Evolutionary conservation across 768 basidiomycete species (phyloP).

Genomic region (Mycena venus): DNA sequence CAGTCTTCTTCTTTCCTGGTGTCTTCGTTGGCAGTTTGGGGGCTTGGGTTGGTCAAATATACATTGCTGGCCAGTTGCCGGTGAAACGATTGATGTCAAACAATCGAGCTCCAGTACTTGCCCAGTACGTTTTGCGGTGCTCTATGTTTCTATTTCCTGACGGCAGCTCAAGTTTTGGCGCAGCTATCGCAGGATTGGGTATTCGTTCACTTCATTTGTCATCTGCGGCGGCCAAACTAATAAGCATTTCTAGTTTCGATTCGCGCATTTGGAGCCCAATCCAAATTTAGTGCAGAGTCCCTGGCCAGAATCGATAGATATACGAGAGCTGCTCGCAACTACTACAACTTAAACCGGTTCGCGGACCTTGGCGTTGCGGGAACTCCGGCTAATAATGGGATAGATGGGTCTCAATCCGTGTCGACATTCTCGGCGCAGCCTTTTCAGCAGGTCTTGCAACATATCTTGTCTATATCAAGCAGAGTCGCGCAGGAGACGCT

Average conservation of each 20-base stretch:
- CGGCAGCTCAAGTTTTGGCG: constrained; percentile 47
- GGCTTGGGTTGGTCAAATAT: constrained; percentile 37
- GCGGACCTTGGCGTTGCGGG: constrained; percentile 12
- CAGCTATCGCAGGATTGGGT: constrained; percentile 58
- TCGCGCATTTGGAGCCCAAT: constrained; percentile 63
- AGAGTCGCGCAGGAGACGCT: constrained; percentile 44
- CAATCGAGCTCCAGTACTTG: constrained; percentile 39
- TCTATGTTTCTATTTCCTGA: constrained; percentile 29
- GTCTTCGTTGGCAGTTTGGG: constrained; percentile 35
- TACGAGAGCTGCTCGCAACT: constrained; percentile 33
- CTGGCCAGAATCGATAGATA: no score
- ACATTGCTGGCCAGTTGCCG: constrained; percentile 42
- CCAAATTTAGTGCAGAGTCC: constrained; percentile 49
- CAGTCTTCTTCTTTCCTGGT: constrained; percentile 47
- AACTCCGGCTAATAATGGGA: constrained; percentile 48
- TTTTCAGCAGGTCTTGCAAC: constrained; percentile 53
- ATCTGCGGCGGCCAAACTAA: no score
- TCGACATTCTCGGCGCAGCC: constrained; percentile 56
- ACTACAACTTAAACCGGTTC: constrained; percentile 20
- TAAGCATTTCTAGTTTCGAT: constrained; percentile 45
- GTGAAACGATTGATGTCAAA: constrained; percentile 41
- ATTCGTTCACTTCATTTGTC: not conserved
- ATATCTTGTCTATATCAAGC: constrained; percentile 52
- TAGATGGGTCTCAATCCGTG: constrained; percentile 52
- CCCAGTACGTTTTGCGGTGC: constrained; percentile 48